Evolutionary conservation across 164 flowering plant species (phyloP), one percentile per base, ranked within the genome.

Genomic region (Nymphaea colorata): DNA sequence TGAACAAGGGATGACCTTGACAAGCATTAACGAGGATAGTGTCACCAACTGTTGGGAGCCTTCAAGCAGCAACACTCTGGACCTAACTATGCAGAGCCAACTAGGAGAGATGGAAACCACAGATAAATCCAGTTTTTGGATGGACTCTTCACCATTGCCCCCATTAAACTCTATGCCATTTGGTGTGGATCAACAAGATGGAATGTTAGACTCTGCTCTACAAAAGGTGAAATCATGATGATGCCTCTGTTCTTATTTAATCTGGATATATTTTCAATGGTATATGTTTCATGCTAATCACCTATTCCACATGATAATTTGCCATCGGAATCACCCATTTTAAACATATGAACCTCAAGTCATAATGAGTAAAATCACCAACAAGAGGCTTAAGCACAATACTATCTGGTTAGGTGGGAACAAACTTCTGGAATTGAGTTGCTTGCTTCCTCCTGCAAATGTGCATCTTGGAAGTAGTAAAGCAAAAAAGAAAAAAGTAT

Each of bases 171-270:
- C 77, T 42, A 64, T 61, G 17, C 67, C 69, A 45, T 47, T 47
- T 47, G 72, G 59, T 67, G 74, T 64, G 18, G 81, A 76, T 55
- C 85, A 74, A 69, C 71, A 47, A 0, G 61, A 64, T 55, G 75
- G 72, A 67, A 74, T 82, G n/a, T 41, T 70, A 15, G 75, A 73
- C 66, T 43, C 75, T 42, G 45, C 76, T 47, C 65, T 78, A 36
- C 71, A 82, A 42, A 80, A 83, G 90, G 95, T 87, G 77, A 70
- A 6, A 43, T 11, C 18, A 62, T 17, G 47, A 5, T 77, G 59
- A 6, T n/a, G 6, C 16, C 6, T 64, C 42, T 42, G 10, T 64
- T 7, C 12, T 6, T 47, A 47, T 47, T 7, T 14, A 47, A 47
- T 47, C 55, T 45, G 53, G 53, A 45, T 10, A 45, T 10, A 5